Evolutionary conservation across 2,329 filamentous ascomycete genomes (phyloP).

Genomic region (Penicillium sp.): DNA sequence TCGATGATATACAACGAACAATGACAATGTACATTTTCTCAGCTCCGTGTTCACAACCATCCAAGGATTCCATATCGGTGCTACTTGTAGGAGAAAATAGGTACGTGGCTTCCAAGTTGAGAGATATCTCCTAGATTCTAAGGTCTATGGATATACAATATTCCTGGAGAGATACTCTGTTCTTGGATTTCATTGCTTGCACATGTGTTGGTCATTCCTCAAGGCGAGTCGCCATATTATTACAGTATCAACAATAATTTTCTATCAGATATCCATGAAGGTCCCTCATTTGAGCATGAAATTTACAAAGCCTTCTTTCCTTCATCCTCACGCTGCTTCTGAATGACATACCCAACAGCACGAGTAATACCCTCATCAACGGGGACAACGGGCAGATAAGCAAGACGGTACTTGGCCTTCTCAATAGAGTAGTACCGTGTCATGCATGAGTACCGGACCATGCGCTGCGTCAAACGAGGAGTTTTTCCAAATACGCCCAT

Average conservation of each 20-base stretch:
- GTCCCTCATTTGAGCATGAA: neutral
- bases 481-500: slow-evolving; percentile 47
- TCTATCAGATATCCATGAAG: slow-evolving; percentile 3
- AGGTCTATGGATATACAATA: no score
- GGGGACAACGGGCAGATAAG: slow-evolving; percentile 46
- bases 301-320: slow-evolving; percentile 45
- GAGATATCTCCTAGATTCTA: no score
- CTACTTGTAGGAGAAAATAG: no score
- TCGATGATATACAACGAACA: neutral
- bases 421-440: slow-evolving; percentile 50
- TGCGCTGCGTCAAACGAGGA: slow-evolving; percentile 47
- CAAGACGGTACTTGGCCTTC: slow-evolving; percentile 48
- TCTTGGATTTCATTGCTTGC: neutral
- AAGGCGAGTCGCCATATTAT: slow-evolving; percentile 13
- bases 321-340: slow-evolving; percentile 30
- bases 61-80: no score
- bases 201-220: neutral
- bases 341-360: slow-evolving; percentile 45
- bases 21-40: neutral
- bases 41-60: no score
- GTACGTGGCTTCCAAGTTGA: no score
- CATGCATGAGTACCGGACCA: slow-evolving; percentile 51
- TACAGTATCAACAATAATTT: slow-evolving; percentile 20
- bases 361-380: slow-evolving; percentile 50
- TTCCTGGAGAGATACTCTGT: neutral